phyloP scores from a whole-genome alignment of 805 yeast species.

The Millerozyma miso region DNA sequence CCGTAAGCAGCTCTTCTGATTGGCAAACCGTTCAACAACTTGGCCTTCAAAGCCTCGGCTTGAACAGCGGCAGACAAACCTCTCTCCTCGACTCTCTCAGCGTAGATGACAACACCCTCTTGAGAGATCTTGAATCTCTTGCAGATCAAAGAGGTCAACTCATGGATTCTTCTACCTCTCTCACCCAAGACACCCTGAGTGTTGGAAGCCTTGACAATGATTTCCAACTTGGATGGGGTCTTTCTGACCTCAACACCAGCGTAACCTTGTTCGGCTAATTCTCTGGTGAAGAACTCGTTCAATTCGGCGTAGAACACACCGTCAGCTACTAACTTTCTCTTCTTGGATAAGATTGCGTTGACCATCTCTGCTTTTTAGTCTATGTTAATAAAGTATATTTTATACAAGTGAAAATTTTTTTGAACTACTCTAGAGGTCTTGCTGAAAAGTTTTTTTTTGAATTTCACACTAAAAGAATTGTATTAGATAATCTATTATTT shows the following conservation, averaged over 20 bases:
- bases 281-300: constrained; percentile 99
- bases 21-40: constrained; percentile 97
- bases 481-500: neutral
- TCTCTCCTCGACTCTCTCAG: constrained; percentile 99
- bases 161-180: constrained; percentile 99
- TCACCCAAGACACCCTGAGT: constrained; percentile 98
- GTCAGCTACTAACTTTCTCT: constrained; percentile 99
- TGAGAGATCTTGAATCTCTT: constrained; percentile 97
- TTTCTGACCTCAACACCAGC: constrained; percentile 99
- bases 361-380: constrained; percentile 17
- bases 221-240: constrained; percentile 97
- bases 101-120: constrained; percentile 90
- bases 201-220: constrained; percentile 98
- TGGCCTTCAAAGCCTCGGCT: constrained; percentile 98
- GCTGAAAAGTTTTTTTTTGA: neutral
- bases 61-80: constrained; percentile 99
- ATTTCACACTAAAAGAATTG: neutral
- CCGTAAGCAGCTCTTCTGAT: constrained; percentile 99
- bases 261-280: constrained; percentile 99
- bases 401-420: neutral
- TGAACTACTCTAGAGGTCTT: neutral
- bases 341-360: constrained; percentile 72
- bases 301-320: constrained; percentile 99
- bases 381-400: constrained; percentile 2
- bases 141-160: constrained; percentile 94